Base-by-base conservation (phyloP, 176 grass and related monocot genomes). In the Tillandsia leiboldiana region DNA sequence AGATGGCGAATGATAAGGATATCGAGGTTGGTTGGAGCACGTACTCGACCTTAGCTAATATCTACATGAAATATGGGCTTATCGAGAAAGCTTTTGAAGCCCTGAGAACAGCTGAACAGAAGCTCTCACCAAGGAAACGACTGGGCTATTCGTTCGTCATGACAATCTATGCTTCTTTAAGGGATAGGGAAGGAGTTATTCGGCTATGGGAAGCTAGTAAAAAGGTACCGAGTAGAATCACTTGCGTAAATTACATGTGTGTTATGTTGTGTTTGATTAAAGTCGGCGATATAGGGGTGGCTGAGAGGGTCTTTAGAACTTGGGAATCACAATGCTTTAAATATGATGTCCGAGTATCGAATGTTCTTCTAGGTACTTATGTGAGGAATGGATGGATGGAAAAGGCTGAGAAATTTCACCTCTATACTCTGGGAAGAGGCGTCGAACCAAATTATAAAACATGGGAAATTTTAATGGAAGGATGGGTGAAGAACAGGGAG, bases 11-110 rank as follows among this genome's bases (percentile, higher is more conserved):
- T 66, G 87, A 96, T 70, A 77, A 69, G 58, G 80, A 51, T 66
- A 69, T 85, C 66, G 79, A 85, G 84, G 75, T 96, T 68, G 91
- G 87, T 90, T 96, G 91, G 91, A 96, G 91, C 82, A 85, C 87
- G 67, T 90, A 85, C 68, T 84, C 81, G 65, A 90, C 84, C 11
- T 56, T 90, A 76, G 87, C 87, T 1, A 87, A 90, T 70, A 81
- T 87, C 24, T 88, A 87, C 71, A 83, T 4, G 28, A 77, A 76
- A 74, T 74, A 75, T 74, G 79, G 82, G 70, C 63, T 79, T 64
- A 54, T 51, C 51, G 69, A 68, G 51, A 62, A 96, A 68, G 91
- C 82, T 52, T 80, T 70, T 48, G 64, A 54, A 78, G 85, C 73
- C 51, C 87, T 96, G 59, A 64, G 84, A 57, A 72, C 63, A 51